Evolutionary conservation across 768 basidiomycete genomes (phyloP).

Genomic region (Hygrophorus russula): DNA sequence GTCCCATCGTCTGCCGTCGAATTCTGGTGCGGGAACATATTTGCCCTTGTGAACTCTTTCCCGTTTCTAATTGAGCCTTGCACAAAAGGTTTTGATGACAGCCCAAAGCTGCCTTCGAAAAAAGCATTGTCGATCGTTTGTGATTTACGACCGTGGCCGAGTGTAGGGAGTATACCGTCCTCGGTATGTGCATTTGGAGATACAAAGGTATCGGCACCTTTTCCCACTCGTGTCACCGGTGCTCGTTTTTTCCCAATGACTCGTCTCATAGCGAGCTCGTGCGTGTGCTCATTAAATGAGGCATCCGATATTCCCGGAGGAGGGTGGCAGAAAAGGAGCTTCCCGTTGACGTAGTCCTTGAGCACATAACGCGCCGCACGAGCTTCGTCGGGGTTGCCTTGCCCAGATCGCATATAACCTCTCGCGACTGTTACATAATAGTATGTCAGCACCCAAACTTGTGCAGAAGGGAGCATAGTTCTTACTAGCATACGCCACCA

Average conservation of each 20-base stretch:
- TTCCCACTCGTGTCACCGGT: constrained; percentile 75
- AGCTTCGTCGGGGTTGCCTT: constrained; percentile 96
- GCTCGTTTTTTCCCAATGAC: constrained; percentile 78
- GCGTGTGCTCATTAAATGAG: constrained; percentile 66
- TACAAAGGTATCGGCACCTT: constrained; percentile 78
- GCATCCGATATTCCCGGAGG: constrained; percentile 62
- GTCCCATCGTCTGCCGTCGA: constrained; percentile 69
- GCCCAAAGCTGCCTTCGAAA: constrained; percentile 47
- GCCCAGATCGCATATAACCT: constrained; percentile 86
- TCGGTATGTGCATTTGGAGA: constrained; percentile 21
- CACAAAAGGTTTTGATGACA: constrained; percentile 53
- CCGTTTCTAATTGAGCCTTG: constrained; percentile 47
- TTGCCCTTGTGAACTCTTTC: constrained; percentile 50
- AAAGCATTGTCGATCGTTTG: constrained; percentile 71
- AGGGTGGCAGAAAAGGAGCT: constrained; percentile 81
- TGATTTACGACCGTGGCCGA: constrained; percentile 41
- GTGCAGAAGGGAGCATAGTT: constrained; percentile 11
- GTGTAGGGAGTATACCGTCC: constrained; percentile 15
- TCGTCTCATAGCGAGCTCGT: constrained; percentile 46
- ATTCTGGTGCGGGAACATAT: constrained; percentile 77
- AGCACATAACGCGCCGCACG: constrained; percentile 85
- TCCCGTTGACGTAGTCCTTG: constrained; percentile 96
- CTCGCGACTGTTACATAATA: constrained; percentile 56
- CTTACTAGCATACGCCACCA: constrained; percentile 90
- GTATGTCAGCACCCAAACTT: constrained; percentile 2